These are phyloP conservation scores for Sarcodon aspratus DNA, from an alignment of 768 basidiomycete genomes.

Conservation along the genomic window DNA sequence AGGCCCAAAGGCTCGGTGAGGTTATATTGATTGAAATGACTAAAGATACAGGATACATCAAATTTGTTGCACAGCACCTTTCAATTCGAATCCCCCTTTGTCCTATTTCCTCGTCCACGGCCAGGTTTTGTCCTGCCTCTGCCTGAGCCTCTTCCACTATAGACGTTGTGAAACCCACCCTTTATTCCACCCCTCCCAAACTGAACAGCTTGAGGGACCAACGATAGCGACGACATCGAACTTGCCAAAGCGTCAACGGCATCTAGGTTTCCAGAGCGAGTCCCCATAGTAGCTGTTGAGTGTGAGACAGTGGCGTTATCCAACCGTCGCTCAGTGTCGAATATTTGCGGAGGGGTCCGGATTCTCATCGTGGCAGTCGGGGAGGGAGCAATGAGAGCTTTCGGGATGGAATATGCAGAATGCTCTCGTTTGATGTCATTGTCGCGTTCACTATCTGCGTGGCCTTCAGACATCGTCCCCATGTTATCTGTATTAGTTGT, in stretches of 20 bases:
- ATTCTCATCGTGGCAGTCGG: conserved; percentile 7
- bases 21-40: too few species aligned
- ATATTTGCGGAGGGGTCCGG: conserved; percentile 1
- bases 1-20: too few species aligned
- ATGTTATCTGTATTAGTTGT: conserved; percentile 13
- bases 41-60: too few species aligned
- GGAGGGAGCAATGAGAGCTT: conserved; percentile 3
- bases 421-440: conserved; percentile 1
- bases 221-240: conserved; percentile 34
- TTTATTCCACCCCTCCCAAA: conserved; percentile 56
- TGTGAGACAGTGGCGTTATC: conserved; percentile 6
- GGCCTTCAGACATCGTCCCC: conserved; percentile 14
- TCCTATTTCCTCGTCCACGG: too few species aligned
- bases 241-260: conserved; percentile 38
- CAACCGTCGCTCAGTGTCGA: conserved; percentile 8
- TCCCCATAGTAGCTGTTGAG: conserved; percentile 1
- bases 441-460: conserved; percentile 11
- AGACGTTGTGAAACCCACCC: neutral
- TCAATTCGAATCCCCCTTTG: too few species aligned
- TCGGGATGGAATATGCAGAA: conserved; percentile 5
- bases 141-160: neutral
- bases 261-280: too few species aligned
- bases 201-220: conserved; percentile 58
- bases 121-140: neutral
- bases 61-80: too few species aligned